These are phyloP conservation scores for Fragaria iinumae DNA, from an alignment of 306 rosid genomes.

Conservation along the genomic window DNA sequence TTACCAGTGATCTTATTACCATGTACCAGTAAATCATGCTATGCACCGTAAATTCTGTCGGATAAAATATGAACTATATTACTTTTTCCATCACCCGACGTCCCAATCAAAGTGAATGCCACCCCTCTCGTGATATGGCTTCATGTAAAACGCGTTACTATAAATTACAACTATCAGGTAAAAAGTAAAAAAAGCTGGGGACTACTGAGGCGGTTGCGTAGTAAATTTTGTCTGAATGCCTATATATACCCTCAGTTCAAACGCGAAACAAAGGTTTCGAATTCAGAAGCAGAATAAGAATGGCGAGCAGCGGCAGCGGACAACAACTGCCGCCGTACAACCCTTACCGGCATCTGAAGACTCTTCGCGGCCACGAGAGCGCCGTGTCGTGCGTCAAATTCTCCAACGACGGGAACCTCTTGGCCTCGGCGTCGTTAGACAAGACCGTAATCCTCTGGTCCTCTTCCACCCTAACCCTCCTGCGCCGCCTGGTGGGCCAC, in stretches of 20 bases:
- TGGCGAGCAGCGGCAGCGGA: slow-evolving; percentile 42
- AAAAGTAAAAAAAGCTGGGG: background rate
- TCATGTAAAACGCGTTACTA: background rate
- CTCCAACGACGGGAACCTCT: slow-evolving; percentile 73
- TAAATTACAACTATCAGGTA: background rate
- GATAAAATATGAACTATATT: background rate
- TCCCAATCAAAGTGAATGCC: background rate
- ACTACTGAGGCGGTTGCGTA: background rate
- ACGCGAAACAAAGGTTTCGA: background rate
- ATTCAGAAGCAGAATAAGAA: background rate
- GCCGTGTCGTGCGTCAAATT: slow-evolving; percentile 84
- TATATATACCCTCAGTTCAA: background rate
- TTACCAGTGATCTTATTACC: background rate
- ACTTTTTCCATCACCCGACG: background rate
- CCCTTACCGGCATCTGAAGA: slow-evolving; percentile 73
- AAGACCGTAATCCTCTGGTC: slow-evolving; percentile 78
- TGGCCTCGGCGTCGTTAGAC: slow-evolving; percentile 88
- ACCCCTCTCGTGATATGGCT: background rate
- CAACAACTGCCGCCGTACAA: slow-evolving; percentile 42
- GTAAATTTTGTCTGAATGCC: background rate
- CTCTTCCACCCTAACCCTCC: slow-evolving; percentile 46
- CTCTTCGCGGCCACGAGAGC: slow-evolving; percentile 57
- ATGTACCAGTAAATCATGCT: background rate
- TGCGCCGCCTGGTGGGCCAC: slow-evolving; percentile 75
- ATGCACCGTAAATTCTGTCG: background rate